Evolutionary conservation across 202 grass and related monocot species (phyloP), one percentile per base, ranked within the genome.

Genomic region (Zizania palustris): DNA sequence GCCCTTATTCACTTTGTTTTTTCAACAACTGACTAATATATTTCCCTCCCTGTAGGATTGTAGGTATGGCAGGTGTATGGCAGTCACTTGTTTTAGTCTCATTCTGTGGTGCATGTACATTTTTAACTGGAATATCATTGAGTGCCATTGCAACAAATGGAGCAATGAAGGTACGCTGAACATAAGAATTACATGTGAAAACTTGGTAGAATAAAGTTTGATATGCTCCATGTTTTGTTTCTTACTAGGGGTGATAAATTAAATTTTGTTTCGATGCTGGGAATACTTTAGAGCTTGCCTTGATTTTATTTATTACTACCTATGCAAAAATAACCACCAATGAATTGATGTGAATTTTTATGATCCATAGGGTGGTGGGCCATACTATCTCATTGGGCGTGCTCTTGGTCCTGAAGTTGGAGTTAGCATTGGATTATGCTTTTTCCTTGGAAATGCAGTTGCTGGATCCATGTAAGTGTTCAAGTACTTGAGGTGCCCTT

Each of bases 91-190:
- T 99, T 55, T 82, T 99, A 72, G 96, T 99, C 79, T 85, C 92
- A 28, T 95, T 99, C 81, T 99, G 92, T 83, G 96, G 87, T 46
- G 78, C 72, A 62, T 99, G 96, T 73, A 99, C 92, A 75, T 99
- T 99, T 81, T 88, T 99, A 83, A 99, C 96, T 20, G 81, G 77
- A 55, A 89, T 96, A 87, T 99, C 96, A 75, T 86, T 99, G 76
- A 99, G 92, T 89, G 96, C 96, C 80, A 99, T 96, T 92, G 96
- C 96, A 70, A 99, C 92, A 0, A 99, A 99, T 79, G 96, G 96
- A 61, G 96, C 96, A 71, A 99, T 99, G 96, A 99, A 99, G 91
- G 96, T 99, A 84, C 66, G 72, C 58, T 71, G 55, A 76, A 44
- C 12, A 60, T 57, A 49, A 62, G 16, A 62, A 57, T 19, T 63